Evolutionary conservation across 768 basidiomycete species (phyloP), one percentile per base, ranked within the genome.

Genomic region (Phaffia australis): DNA sequence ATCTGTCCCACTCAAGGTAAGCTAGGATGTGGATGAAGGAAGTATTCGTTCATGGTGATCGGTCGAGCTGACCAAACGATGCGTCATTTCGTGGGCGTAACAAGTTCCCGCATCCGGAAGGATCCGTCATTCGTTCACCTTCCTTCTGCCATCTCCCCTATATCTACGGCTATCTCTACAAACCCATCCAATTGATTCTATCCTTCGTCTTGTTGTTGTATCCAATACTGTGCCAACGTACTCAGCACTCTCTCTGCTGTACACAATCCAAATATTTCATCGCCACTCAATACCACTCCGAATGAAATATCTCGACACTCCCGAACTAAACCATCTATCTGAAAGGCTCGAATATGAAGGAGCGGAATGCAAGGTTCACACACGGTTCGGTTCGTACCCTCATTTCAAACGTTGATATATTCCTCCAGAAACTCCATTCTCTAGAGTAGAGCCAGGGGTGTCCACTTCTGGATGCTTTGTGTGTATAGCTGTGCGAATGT

Each of bases 301-400:
- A n/a, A 93, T 94, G 91, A 93, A 93, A 78, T 92, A 85, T 79
- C 86, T 93, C 71, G 87, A 92, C 73, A 81, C 82, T 60, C 87
- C 88, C n/a, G 83, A 85, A 54, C 80, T 93, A 3, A 83, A 85
- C 16, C 81, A 82, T 63, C 83, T 95, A 65, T 84, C 87, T 0
- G 83, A 86, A 73, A 83, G 85, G 19, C 85, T 93, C 57, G 85
- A 56, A 21, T 70, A 52, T 54, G 25, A 25, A 19, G 56, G 65
- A 30, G 65, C 69, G 7, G 76, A 77, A 77, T 89, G 89, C 76
- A 82, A 85, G 5, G 89, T 94, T 8, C 85, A 89, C 78, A 90
- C 89, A 55, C 84, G 91, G 71, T 86, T 98, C 77, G 94, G 65
- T 66, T 21, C 50, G 66, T 67, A 54, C 52, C 27, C 42, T 47